phyloP scores from a whole-genome alignment of 1,284 basidiomycete genomes.

The Neonothopanus nambi region DNA sequence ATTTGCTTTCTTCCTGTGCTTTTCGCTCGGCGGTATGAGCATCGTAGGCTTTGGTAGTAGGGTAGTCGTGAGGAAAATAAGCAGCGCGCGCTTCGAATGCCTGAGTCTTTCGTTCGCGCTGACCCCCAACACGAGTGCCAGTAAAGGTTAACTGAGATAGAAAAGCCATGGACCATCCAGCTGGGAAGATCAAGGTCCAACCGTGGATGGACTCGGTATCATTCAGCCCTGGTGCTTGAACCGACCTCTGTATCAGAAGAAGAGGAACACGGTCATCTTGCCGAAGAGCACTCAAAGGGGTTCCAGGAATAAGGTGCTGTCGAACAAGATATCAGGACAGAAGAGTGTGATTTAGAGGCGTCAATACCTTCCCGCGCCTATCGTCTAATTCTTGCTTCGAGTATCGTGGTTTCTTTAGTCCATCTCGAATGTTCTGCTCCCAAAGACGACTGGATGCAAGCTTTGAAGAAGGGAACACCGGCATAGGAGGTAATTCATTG shows the following conservation, averaged over 20 bases:
- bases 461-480: constrained; percentile 54
- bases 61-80: constrained; percentile 84
- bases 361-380: constrained; percentile 66
- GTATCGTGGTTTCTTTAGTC: constrained; percentile 63
- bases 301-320: constrained; percentile 78
- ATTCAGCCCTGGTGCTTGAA: constrained; percentile 41
- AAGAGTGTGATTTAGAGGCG: constrained; percentile 1
- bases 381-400: constrained; percentile 84
- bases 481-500: constrained; percentile 24
- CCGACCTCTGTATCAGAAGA: constrained; percentile 77
- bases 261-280: constrained; percentile 83
- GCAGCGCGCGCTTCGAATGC: constrained; percentile 74
- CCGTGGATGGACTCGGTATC: constrained; percentile 63
- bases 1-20: constrained; percentile 55
- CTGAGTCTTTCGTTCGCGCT: constrained; percentile 76
- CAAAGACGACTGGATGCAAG: constrained; percentile 73
- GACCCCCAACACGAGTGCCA: constrained; percentile 78
- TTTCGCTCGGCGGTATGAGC: constrained; percentile 48
- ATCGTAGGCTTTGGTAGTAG: constrained; percentile 54
- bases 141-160: constrained; percentile 79
- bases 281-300: constrained; percentile 57
- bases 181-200: constrained; percentile 82
- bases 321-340: constrained; percentile 7
- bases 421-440: constrained; percentile 56
- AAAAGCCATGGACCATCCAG: constrained; percentile 88